Base-by-base conservation (phyloP, 2,329 filamentous ascomycete genomes). In the Aspergillus ruber region DNA sequence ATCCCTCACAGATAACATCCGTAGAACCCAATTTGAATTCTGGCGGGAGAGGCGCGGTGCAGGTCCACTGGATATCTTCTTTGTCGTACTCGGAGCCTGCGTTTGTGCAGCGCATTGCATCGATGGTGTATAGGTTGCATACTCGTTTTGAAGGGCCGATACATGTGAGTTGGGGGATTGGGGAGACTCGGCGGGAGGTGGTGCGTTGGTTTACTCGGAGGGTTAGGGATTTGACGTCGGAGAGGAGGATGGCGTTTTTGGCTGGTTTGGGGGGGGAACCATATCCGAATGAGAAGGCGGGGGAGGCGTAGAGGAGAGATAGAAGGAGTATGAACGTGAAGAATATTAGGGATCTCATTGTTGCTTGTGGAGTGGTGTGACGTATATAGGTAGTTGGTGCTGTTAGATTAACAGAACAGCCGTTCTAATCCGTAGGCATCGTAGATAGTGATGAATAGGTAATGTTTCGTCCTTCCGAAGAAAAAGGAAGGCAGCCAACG, bases 1-100 rank as follows among this genome's bases (percentile, higher is more conserved):
- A 97, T 9, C 93, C 91, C 64, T 98, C 91, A 68, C 93, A 98
- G 9, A 90, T 75, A 47, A 97, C 91, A 52, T 97, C 90, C 9
- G 91, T 96, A 51, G 80, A 79, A 48, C 88, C 90, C 23, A 97
- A 81, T 68, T 84, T 85, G 68, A 84, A 82, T 55, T 84, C 81
- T 9, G 74, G 65, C 0, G 82, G 81, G 1, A 84, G 66, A 2
- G 74, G 73, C 4, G 82, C 80, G n/a, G 81, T 82, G 70, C 91
- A 98, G 23, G 87, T 88, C 91, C 91, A 98, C 70, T 95, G 85
- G 33, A 96, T 78, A 64, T 95, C 86, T 68, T 93, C 83, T 39
- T 74, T 66, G 53, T 82, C 81, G 73, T 96, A 96, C 51, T 85
- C 85, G 25, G 81, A 75, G 51, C 91, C 93, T 51, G 85, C 78